phyloP scores from a whole-genome alignment of 805 yeast species.

The Candida multigemmis region DNA sequence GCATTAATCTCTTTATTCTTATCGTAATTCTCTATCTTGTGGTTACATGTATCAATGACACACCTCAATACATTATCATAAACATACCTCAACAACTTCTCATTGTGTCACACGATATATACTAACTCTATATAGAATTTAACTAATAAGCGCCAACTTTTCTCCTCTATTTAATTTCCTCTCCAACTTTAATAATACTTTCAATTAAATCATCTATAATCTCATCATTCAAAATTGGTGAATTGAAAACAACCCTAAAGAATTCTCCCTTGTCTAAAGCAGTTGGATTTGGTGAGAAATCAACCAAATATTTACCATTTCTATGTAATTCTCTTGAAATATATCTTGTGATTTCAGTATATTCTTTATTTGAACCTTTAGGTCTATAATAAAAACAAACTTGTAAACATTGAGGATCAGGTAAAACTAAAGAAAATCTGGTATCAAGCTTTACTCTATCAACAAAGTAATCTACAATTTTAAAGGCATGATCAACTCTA shows the following conservation, averaged over 20 bases:
- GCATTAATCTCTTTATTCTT: too few relatives aligned
- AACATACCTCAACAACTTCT: background rate
- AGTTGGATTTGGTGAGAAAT: conserved; percentile 65
- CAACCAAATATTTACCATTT: conserved; percentile 62
- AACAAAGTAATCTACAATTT: conserved; percentile 56
- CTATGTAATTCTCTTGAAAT: conserved; percentile 55
- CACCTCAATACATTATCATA: background rate
- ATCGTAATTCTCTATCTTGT: too few relatives aligned
- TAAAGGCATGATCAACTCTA: conserved; percentile 68
- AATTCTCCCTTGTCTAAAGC: conserved; percentile 58
- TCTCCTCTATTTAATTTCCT: conserved; percentile 3
- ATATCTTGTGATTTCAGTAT: conserved; percentile 49
- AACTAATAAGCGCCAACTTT: background rate
- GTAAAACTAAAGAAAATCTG: conserved; percentile 44
- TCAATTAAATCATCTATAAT: conserved; percentile 27
- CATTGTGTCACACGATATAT: background rate
- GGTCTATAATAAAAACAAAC: conserved; percentile 74
- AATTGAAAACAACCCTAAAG: conserved; percentile 75
- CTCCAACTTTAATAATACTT: conserved; percentile 18
- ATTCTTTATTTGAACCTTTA: conserved; percentile 15
- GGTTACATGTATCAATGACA: background rate
- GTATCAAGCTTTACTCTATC: conserved; percentile 21
- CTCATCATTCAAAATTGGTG: conserved; percentile 41
- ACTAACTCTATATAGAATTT: too few relatives aligned
- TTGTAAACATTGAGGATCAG: conserved; percentile 71